Base-by-base conservation (phyloP, 495 filamentous ascomycete genomes). In the Pyrenula massariospora region DNA sequence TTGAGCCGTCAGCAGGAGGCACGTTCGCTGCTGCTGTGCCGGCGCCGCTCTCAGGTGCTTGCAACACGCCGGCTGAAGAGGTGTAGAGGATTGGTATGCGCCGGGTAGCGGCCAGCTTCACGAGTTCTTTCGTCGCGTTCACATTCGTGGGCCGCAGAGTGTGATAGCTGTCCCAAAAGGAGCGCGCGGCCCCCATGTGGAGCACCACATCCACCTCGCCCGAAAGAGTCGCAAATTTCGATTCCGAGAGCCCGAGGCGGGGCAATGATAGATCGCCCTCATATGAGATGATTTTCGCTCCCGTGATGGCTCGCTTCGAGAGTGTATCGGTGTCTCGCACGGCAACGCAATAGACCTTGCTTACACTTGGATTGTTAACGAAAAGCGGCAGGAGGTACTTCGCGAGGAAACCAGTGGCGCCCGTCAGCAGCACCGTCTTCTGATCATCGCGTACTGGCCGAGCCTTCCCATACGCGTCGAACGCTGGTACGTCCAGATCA, bases 171-270 rank as follows among this genome's bases (percentile, higher is more conserved):
- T 77, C 66, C 57, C 66, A 57, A 62, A 71, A 70, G 1, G 72
- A 75, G 2, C 67, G 59, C 10, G 66, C 65, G 5, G 72, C 70
- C 25, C 73, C 77, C 55, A 64, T 67, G 59, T 81, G 77, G 21
- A 81, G 60, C 48, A 79, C 63, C 5, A 57, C 60, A 54, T 78
- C 66, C 0, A 61, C 70, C 10, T 57, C 10, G 8, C 12, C 25
- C 5, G 64, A 63, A 0, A 78, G 58, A 2, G 15, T 25, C 0
- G 12, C 2, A 3, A 60, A 57, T 1, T 68, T 58, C 2, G 31
- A 42, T 0, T 63, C 54, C 1, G 56, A 55, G 1, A 78, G 62
- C 0, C 75, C 75, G 0, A 78, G 65, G 0, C 22, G 53, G 53
- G 61, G 60, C 1, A 23, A 12, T 1, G 57, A 24, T 0, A 71